Evolutionary conservation across 495 filamentous ascomycete genomes (phyloP), one percentile per base, ranked within the genome.

Genomic region (Xylaria curta): DNA sequence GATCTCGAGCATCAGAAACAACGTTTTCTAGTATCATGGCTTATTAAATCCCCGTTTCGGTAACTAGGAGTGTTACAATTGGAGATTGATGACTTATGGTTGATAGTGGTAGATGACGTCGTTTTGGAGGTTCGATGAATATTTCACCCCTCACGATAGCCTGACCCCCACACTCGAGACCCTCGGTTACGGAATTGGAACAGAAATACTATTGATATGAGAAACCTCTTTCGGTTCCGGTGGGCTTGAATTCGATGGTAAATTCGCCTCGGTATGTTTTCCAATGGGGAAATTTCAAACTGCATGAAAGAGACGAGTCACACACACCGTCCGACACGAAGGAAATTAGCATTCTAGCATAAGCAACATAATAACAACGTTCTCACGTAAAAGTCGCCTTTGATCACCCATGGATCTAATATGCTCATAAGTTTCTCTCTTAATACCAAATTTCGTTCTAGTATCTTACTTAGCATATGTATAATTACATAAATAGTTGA

Each of bases 21-120:
- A 76, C 56, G 12, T 71, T 73, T 15, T 70, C 49, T 13, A 76
- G 26, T 62, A 67, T 51, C 74, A 76, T 70, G 0, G 53, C 36
- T 51, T 42, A 42, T 54, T 10, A 10, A 8, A 2, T 26, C 7
- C 21, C 44, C 44, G 12, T 44, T 24, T 19, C 31, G 7, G n/a
- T 10, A 1, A 2, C 1, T 19, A 21, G 38, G n/a, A n/a, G 31
- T 1, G 2, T 38, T 38, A 21, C 19, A 38, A 21, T 38, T 3
- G 6, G 4, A 21, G 58, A 17, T 24, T 44, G 38, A 13, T 21
- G 5, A 38, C 58, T 12, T 38, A 19, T 21, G 19, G 31, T 65
- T 47, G 62, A 13, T 17, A 65, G 4, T 21, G 40, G 61, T 2
- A 47, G 42, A 65, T 65, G 62, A 65, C 42, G 62, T 65, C 42